Conservation (phyloP, 306 rosid genomes). For the Acacia melanoxylon region DNA sequence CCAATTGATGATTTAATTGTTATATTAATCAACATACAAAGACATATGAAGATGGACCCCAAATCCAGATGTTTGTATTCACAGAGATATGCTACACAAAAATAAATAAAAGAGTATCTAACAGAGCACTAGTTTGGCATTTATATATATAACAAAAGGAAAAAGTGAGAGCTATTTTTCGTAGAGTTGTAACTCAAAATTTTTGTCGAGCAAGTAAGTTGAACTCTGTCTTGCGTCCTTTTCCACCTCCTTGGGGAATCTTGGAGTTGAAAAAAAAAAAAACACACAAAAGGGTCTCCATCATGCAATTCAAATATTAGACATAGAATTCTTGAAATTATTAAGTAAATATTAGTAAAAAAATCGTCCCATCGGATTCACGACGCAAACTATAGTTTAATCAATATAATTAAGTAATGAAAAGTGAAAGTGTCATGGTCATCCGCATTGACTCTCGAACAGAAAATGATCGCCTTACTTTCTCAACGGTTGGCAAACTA, state of each 20-base stretch:
- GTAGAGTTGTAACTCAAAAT: background rate
- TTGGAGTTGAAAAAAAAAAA: conserved; percentile 24
- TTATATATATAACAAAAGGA: background rate
- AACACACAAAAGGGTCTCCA: conserved; percentile 10
- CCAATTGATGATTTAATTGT: background rate
- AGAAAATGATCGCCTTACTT: conserved; percentile 22
- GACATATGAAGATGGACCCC: conserved; percentile 13
- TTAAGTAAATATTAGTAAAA: conserved; percentile 22
- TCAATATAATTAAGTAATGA: background rate
- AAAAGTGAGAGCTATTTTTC: background rate
- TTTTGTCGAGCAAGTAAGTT: background rate
- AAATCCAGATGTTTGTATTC: conserved; percentile 14
- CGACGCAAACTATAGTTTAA: background rate
- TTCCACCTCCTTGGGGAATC: conserved; percentile 12
- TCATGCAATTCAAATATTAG: conserved; percentile 4
- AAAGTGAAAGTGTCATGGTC: conserved; percentile 18
- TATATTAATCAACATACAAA: background rate
- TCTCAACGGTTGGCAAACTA: conserved; percentile 53
- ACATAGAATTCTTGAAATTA: conserved; percentile 13
- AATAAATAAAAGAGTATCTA: background rate
- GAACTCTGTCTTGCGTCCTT: conserved; percentile 11
- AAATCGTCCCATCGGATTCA: conserved; percentile 27
- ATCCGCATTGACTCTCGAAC: conserved; percentile 35
- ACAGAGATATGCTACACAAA: background rate
- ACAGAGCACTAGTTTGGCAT: background rate